A percentile compares a stretch with the other conserved stretches of the same genome.
These are phyloP conservation scores for Trichoderma koningii DNA, from an alignment of 2,329 filamentous ascomycete species.

Conservation along the genomic window DNA sequence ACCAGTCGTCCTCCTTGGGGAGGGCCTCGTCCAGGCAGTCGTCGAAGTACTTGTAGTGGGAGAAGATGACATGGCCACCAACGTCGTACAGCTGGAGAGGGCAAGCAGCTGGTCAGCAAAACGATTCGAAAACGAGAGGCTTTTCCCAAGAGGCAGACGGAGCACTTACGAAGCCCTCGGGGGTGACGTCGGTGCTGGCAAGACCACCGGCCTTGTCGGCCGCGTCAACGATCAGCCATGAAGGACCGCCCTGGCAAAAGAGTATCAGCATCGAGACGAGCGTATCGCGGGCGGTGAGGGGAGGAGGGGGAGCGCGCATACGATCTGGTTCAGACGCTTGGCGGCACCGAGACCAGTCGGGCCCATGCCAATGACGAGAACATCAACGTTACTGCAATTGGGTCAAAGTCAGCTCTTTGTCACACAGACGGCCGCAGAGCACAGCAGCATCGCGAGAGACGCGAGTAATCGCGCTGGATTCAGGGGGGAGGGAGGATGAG, in stretches of 20 bases:
- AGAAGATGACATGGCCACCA: slow-evolving; percentile 97
- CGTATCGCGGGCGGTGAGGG: slow-evolving; percentile 36
- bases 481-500: slow-evolving; percentile 13
- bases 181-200: slow-evolving; percentile 90
- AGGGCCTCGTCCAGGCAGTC: slow-evolving; percentile 97
- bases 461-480: slow-evolving; percentile 6
- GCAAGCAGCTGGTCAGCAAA: slow-evolving; percentile 14
- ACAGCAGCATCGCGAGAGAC: background rate
- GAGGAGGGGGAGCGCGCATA: slow-evolving; percentile 49
- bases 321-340: slow-evolving; percentile 95
- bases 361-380: slow-evolving; percentile 96
- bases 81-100: slow-evolving; percentile 85
- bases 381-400: slow-evolving; percentile 76
- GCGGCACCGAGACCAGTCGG: slow-evolving; percentile 97
- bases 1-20: slow-evolving; percentile 93
- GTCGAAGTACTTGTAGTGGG: slow-evolving; percentile 99
- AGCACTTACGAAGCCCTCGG: slow-evolving; percentile 90
- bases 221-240: slow-evolving; percentile 94
- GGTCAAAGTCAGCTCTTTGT: slow-evolving; percentile 28
- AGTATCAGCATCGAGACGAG: slow-evolving; percentile 33
- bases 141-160: slow-evolving; percentile 24
- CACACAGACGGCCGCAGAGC: background rate
- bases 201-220: slow-evolving; percentile 92
- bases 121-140: background rate
- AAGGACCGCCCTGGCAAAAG: slow-evolving; percentile 72